Percentiles rank a stretch among this genome's conserved stretches.
phyloP scores from a whole-genome alignment of 306 rosid genomes.

The barrel medic (Medicago truncatula) region DNA sequence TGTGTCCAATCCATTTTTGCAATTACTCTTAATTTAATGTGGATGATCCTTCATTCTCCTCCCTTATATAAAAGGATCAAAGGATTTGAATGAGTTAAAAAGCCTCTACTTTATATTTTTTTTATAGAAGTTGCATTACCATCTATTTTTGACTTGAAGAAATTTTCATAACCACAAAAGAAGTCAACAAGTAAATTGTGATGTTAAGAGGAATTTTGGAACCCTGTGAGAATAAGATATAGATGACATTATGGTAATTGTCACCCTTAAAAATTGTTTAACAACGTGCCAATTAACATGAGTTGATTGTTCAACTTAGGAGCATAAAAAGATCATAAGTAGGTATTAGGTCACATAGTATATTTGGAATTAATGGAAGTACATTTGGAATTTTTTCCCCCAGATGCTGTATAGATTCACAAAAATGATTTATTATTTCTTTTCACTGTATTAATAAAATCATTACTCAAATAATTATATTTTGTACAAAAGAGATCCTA shows the following conservation, averaged over 20 bases:
- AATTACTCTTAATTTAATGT: no score
- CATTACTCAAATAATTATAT: no score
- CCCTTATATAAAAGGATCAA: no score
- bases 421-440: not conserved
- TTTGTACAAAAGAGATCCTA: no score
- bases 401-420: not conserved
- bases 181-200: constrained; percentile 12
- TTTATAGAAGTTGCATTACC: not conserved
- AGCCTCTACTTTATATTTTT: no score
- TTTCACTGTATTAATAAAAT: no score
- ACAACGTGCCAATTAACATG: constrained; percentile 30
- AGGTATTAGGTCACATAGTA: constrained; percentile 48
- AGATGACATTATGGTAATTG: constrained; percentile 6
- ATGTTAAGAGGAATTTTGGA: constrained; percentile 37
- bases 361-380: constrained; percentile 28
- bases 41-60: no score
- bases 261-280: constrained; percentile 4
- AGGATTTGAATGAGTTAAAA: no score
- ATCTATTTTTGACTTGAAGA: not conserved
- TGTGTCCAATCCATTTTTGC: no score
- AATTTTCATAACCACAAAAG: constrained; percentile 1
- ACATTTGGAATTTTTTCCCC: constrained; percentile 40
- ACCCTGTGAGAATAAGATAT: constrained; percentile 37
- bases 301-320: constrained; percentile 7
- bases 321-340: constrained; percentile 32